These are phyloP conservation scores for Xylariaceae sp. DNA, from an alignment of 2,329 filamentous ascomycete genomes.

Conservation along the genomic window DNA sequence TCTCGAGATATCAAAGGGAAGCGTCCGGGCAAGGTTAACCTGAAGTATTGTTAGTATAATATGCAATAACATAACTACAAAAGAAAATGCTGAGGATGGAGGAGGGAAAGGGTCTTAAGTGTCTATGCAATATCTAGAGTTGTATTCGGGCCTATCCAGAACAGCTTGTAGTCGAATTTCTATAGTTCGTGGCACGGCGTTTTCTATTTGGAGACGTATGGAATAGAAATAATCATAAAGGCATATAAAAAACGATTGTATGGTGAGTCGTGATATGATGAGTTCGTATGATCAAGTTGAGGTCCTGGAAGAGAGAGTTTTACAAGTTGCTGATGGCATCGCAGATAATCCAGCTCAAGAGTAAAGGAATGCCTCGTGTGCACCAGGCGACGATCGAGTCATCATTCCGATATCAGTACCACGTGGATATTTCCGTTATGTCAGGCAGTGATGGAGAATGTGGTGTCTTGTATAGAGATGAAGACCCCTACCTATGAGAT, in stretches of 20 bases:
- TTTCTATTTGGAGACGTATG: not conserved
- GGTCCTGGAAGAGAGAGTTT: not conserved
- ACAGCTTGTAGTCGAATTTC: not conserved
- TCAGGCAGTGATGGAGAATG: constrained; percentile 31
- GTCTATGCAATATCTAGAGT: constrained; percentile 11
- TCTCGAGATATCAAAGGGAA: constrained; percentile 19
- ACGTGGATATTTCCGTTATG: constrained; percentile 9
- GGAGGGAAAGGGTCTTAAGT: not conserved
- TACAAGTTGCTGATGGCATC: constrained; percentile 17
- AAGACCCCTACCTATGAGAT: constrained; percentile 27
- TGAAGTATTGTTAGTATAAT: constrained; percentile 35
- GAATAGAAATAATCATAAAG: constrained; percentile 6
- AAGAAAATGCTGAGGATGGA: constrained; percentile 1
- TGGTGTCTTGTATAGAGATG: constrained; percentile 29
- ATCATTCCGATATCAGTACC: constrained; percentile 5
- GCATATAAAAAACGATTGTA: not conserved
- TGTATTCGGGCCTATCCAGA: constrained; percentile 4
- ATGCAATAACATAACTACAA: constrained; percentile 28
- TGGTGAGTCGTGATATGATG: not conserved
- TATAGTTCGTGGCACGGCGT: constrained; percentile 3
- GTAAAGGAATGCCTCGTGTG: constrained; percentile 30
- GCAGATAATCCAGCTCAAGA: constrained; percentile 6
- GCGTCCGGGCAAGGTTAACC: constrained; percentile 24
- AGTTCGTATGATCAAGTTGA: not conserved
- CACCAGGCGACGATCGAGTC: constrained; percentile 27